phyloP scores from a whole-genome alignment of 306 rosid genomes.

The Pterocarpus macrocarpus region DNA sequence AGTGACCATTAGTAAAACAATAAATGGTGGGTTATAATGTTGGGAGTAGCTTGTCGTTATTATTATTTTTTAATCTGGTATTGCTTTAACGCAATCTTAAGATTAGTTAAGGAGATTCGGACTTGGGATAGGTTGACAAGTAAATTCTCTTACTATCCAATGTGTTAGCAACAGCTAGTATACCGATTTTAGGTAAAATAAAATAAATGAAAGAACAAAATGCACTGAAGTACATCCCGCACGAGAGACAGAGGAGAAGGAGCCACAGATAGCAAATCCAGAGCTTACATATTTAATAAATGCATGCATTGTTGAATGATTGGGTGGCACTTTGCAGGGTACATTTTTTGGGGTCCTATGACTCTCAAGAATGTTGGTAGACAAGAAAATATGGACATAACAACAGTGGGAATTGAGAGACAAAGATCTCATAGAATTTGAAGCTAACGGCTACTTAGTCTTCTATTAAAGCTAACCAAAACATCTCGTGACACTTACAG shows the following conservation, averaged over 20 bases:
- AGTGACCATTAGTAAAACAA: too few species aligned
- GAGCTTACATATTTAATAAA: constrained; percentile 36
- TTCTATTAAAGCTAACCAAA: constrained; percentile 61
- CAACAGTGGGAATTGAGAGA: neutral
- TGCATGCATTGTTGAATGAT: constrained; percentile 2
- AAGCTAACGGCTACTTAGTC: constrained; percentile 51
- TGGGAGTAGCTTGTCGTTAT: too few species aligned
- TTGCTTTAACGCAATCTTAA: too few species aligned
- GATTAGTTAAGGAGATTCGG: too few species aligned
- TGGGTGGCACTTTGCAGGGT: constrained; percentile 7
- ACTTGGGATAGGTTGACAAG: too few species aligned
- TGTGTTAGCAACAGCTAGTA: too few species aligned
- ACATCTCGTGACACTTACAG: constrained; percentile 81
- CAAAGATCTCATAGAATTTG: constrained; percentile 52
- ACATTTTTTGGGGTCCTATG: neutral
- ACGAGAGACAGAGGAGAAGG: constrained; percentile 40
- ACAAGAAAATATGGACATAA: too few species aligned
- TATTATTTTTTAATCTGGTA: too few species aligned
- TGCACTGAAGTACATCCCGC: neutral
- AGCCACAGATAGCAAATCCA: constrained; percentile 33
- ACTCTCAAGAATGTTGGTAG: neutral
- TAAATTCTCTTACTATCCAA: too few species aligned
- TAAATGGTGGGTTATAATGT: too few species aligned
- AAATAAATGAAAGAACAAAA: neutral
- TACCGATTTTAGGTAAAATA: too few species aligned